These are phyloP conservation scores for Antonospora locustae DNA, from an alignment of 371 early-diverging fungal genomes.

Conservation along the genomic window DNA sequence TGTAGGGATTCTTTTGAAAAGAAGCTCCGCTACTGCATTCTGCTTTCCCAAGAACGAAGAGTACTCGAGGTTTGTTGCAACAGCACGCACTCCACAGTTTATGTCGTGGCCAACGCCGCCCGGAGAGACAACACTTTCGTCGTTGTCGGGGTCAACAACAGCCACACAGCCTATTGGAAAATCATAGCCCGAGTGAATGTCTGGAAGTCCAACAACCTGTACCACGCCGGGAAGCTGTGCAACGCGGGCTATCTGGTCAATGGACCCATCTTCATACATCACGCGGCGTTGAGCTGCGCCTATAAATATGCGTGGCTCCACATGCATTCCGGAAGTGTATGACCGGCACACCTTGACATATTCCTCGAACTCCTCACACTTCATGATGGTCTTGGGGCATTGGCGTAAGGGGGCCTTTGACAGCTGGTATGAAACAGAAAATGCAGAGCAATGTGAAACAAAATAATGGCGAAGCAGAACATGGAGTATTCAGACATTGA, in stretches of 20 bases:
- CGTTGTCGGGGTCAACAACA: constrained; percentile 31
- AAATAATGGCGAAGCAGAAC: too few species aligned
- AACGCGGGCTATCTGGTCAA: constrained; percentile 29
- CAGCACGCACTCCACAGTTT: constrained; percentile 54
- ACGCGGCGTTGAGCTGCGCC: not conserved
- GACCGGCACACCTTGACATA: too few species aligned
- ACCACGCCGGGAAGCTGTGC: constrained; percentile 21
- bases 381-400: too few species aligned
- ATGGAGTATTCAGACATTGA: too few species aligned
- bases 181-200: constrained; percentile 52
- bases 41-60: constrained; percentile 1
- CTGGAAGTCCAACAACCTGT: constrained; percentile 47
- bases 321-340: too few species aligned
- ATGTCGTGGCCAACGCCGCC: constrained; percentile 54
- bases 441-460: too few species aligned
- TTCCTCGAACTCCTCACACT: too few species aligned
- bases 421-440: too few species aligned
- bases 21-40: constrained; percentile 10
- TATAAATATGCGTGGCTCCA: not conserved
- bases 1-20: constrained; percentile 18
- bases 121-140: constrained; percentile 33
- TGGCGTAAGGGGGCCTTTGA: too few species aligned
- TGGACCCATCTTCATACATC: not conserved
- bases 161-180: constrained; percentile 53
- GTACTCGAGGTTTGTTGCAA: constrained; percentile 29